Conservation (phyloP, 176 grass and related monocot species). For the Cenchrus americanus region DNA sequence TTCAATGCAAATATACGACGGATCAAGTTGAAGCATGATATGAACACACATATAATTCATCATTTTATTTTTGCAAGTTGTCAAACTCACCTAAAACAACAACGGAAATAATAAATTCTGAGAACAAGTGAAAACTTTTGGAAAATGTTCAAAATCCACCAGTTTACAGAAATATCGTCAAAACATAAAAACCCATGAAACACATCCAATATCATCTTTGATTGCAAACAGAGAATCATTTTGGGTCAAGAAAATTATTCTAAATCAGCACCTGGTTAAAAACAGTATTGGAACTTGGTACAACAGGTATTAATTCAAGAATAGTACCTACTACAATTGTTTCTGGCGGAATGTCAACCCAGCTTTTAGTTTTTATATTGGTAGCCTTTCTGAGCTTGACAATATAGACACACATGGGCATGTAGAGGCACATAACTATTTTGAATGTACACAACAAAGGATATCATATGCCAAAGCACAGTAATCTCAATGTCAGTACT, state of each 20-base stretch:
- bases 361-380: not conserved
- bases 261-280: not conserved
- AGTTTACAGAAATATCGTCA: not conserved
- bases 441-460: not conserved
- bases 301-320: not conserved
- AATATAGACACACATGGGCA: not conserved
- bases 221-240: not conserved
- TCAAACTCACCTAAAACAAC: not conserved
- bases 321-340: not conserved
- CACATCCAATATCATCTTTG: not conserved
- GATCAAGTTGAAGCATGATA: not conserved
- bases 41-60: not conserved
- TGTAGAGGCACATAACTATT: not conserved
- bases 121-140: conserved; percentile 13
- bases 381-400: not conserved
- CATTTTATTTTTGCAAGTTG: not conserved
- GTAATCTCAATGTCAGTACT: not conserved
- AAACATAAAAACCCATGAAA: not conserved
- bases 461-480: not conserved
- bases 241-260: not conserved
- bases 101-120: conserved; percentile 14
- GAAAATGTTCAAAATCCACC: conserved; percentile 11
- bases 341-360: not conserved
- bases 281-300: not conserved
- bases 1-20: not conserved